phyloP scores from a whole-genome alignment of 371 early-diverging fungal species.

The Mucor plumbeus region DNA sequence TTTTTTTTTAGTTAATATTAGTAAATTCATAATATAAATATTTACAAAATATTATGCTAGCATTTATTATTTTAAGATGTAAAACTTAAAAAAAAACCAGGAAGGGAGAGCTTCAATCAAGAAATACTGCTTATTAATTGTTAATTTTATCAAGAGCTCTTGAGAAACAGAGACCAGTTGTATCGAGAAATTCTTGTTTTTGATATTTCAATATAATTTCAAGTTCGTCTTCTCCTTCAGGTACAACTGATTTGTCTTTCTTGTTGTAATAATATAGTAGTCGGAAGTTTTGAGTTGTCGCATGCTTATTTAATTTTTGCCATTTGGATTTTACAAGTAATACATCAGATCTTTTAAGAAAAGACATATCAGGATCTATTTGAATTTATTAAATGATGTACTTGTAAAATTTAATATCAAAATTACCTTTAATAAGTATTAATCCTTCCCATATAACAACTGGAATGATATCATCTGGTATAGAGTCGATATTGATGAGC shows the following conservation, averaged over 20 bases:
- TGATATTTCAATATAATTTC: neutral
- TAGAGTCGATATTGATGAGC: neutral
- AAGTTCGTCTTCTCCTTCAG: neutral
- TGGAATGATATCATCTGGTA: conserved; percentile 3
- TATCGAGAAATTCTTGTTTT: neutral
- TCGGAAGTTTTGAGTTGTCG: neutral
- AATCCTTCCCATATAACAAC: conserved; percentile 14
- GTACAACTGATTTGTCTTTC: neutral
- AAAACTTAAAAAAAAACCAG: too few relatives aligned
- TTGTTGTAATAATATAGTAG: neutral
- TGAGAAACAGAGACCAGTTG: neutral
- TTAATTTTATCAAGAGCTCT: neutral
- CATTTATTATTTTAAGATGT: too few relatives aligned
- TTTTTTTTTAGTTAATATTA: too few relatives aligned
- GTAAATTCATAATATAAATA: too few relatives aligned
- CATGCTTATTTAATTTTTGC: neutral
- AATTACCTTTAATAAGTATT: conserved; percentile 8
- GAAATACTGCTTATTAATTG: too few relatives aligned
- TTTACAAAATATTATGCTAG: too few relatives aligned
- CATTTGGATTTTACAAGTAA: neutral
- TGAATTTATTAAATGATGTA: neutral
- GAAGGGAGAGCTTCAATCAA: too few relatives aligned
- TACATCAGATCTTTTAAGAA: neutral
- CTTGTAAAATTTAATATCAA: neutral
- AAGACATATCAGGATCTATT: neutral